These are phyloP conservation scores for Fraxinus nigra DNA, from an alignment of 305 asterid species.

Conservation along the genomic window DNA sequence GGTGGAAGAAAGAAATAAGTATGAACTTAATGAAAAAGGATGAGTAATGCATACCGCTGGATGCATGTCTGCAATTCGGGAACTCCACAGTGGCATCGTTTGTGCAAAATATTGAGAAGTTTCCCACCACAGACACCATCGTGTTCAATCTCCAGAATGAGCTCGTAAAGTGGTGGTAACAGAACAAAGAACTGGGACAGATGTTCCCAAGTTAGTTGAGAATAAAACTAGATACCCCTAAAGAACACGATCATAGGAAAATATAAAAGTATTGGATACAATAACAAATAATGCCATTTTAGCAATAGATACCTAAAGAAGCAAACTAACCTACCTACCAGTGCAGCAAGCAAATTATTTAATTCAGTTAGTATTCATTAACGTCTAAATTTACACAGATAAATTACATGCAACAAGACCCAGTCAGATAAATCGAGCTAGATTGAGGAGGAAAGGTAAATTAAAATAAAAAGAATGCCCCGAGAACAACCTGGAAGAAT, in stretches of 20 bases:
- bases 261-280: background rate
- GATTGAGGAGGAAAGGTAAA: conserved; percentile 2
- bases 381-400: conserved; percentile 10
- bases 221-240: conserved; percentile 3
- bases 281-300: background rate
- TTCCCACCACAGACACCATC: conserved; percentile 73
- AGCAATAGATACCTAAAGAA: background rate
- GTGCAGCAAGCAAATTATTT: background rate
- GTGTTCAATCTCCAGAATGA: conserved; percentile 85
- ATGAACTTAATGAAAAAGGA: conserved; percentile 14
- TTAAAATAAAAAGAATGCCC: conserved; percentile 12
- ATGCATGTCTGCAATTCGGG: conserved; percentile 94
- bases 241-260: background rate
- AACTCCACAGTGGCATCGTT: conserved; percentile 96
- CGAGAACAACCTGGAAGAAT: conserved; percentile 12
- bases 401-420: background rate
- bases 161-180: conserved; percentile 91
- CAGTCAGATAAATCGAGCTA: background rate
- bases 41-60: conserved; percentile 60
- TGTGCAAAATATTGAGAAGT: conserved; percentile 91
- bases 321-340: background rate
- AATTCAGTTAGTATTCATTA: conserved; percentile 5
- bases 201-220: conserved; percentile 29
- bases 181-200: conserved; percentile 72
- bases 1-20: background rate